Evolutionary conservation across 768 basidiomycete species (phyloP).

Genomic region (Rhodosporidiobolus odoratus): DNA sequence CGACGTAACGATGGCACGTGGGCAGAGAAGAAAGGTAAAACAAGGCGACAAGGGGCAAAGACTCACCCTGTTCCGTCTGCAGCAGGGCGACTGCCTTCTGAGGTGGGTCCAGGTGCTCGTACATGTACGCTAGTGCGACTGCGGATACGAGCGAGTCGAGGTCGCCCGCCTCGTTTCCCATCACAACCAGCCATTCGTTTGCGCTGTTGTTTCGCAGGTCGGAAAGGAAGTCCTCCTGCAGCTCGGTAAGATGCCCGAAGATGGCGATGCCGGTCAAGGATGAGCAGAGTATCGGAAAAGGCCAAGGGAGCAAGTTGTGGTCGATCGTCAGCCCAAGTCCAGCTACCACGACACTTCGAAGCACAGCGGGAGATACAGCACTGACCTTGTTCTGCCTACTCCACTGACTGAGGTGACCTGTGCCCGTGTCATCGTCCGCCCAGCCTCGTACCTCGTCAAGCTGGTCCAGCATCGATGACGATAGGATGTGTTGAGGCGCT

Average conservation of each 20-base stretch:
- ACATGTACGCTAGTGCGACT: constrained; percentile 16
- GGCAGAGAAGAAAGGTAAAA: neutral
- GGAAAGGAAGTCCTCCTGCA: constrained; percentile 24
- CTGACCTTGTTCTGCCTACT: constrained; percentile 15
- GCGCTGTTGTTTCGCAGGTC: constrained; percentile 25
- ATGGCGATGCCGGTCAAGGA: too few species aligned
- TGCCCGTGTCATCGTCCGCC: constrained; percentile 12
- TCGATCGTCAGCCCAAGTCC: neutral
- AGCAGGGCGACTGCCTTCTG: constrained; percentile 33
- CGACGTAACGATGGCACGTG: neutral
- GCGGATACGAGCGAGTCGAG: constrained; percentile 29
- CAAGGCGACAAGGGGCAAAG: neutral
- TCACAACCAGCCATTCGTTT: constrained; percentile 22
- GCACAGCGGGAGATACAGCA: neutral
- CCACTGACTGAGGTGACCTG: constrained; percentile 15
- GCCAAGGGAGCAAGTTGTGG: neutral
- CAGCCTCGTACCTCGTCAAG: neutral
- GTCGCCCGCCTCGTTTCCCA: constrained; percentile 35
- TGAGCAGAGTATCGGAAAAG: neutral
- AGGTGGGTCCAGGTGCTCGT: constrained; percentile 23
- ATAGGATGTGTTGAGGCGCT: too few species aligned
- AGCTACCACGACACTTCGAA: neutral
- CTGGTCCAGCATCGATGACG: too few species aligned
- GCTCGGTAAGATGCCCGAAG: neutral
- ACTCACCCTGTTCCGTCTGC: constrained; percentile 26